These are phyloP conservation scores for Beauveria caledonica DNA, from an alignment of 2,329 filamentous ascomycete species.

Conservation along the genomic window DNA sequence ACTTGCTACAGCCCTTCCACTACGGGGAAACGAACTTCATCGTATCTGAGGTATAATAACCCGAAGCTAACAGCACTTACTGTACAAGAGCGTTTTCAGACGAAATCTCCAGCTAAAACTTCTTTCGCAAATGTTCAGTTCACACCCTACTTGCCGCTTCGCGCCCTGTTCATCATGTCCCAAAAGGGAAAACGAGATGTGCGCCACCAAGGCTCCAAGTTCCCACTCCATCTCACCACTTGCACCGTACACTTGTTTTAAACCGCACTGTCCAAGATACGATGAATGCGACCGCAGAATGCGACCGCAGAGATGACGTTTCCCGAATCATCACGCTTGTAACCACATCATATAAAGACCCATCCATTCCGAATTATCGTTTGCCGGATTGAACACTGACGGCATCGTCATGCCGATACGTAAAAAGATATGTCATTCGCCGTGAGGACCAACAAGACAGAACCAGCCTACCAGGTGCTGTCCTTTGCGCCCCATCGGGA, in stretches of 20 bases:
- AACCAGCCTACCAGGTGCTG: constrained; percentile 4
- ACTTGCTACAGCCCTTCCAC: too few relatives aligned
- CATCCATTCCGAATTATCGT: not conserved
- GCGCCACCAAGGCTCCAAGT: not conserved
- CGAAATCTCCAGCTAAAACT: too few relatives aligned
- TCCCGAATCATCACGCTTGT: not conserved
- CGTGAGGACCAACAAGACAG: not conserved
- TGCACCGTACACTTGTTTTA: not conserved
- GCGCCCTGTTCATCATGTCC: constrained; percentile 4
- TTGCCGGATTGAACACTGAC: not conserved
- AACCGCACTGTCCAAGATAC: constrained; percentile 3
- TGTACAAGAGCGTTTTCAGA: too few relatives aligned
- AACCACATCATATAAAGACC: not conserved
- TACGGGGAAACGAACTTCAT: too few relatives aligned
- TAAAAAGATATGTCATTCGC: not conserved
- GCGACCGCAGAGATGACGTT: not conserved
- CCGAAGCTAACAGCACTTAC: too few relatives aligned
- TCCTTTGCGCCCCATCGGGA: constrained; percentile 5
- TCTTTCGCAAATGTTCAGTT: too few relatives aligned
- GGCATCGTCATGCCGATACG: not conserved
- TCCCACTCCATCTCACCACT: not conserved
- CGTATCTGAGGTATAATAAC: too few relatives aligned
- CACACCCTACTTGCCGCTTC: too few relatives aligned
- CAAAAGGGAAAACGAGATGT: constrained; percentile 16
- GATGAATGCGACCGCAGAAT: not conserved